Evolutionary conservation across 1,284 basidiomycete genomes (phyloP), one percentile per base, ranked within the genome.

Genomic region (Ustilago loliicola): DNA sequence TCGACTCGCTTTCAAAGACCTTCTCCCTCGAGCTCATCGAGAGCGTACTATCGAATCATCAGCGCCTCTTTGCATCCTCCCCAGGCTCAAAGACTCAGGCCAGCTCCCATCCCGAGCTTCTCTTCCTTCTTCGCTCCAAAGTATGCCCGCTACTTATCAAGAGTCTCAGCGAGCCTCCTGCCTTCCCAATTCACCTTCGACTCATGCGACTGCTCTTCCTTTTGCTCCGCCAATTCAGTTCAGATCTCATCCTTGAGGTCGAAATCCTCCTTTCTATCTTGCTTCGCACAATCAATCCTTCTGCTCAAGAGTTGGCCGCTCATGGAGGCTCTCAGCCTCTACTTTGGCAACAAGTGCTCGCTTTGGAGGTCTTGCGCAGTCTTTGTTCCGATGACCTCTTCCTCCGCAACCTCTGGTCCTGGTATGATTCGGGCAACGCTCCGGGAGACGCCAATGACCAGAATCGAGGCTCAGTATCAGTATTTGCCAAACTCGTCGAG

Each of bases 11-110:
- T 27, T 93, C 94, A 79, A 93, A 95, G 86, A 98, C 96, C 0
- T 98, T 98, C 81, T 94, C 95, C 0, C 88, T 99, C 29, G 96
- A 99, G 87, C 88, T 99, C 61, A 94, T 99, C 64, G 97, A 99
- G 88, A 98, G 95, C 83, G 94, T 98, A 5, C 88, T 99, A 60
- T 96, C 95, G 15, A 98, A 97, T 79, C 98, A 98, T 84, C 92
- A 95, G 77, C 90, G 90, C 15, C 89, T 96, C 0, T 96, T 98
- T 83, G 36, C 72, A 21, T 54, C 59, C 2, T 32, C 55, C 0
- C 11, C n/a, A 32, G 29, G 30, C 0, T 13, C 61, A 9, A 50
- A 62, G 10, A 25, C 55, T 2, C 48, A 61, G 8, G n/a, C 60
- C 19, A 66, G 30, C 47, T 66, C 73, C 1, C 95, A 94, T 75